These are phyloP conservation scores for Paraphoma sp. DNA, from an alignment of 2,329 filamentous ascomycete genomes.

Conservation along the genomic window DNA sequence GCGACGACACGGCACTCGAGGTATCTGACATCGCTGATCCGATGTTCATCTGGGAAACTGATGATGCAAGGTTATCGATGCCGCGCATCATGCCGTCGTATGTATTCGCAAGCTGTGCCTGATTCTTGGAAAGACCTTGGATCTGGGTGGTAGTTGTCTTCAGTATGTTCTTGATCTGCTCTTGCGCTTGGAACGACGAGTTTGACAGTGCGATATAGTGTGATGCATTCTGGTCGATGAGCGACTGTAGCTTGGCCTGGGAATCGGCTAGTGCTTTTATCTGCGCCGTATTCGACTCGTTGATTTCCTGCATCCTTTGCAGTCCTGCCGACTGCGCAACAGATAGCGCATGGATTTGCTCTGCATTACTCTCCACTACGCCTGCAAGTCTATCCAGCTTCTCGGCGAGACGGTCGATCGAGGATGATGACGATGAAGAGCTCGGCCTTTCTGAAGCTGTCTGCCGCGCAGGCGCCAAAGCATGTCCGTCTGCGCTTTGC, in stretches of 20 bases:
- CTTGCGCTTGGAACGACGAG: slow-evolving; percentile 36
- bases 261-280: slow-evolving; percentile 42
- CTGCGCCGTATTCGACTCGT: slow-evolving; percentile 42
- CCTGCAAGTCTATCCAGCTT: slow-evolving; percentile 34
- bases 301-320: slow-evolving; percentile 46
- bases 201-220: slow-evolving; percentile 46
- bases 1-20: slow-evolving; percentile 14
- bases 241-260: slow-evolving; percentile 36
- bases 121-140: slow-evolving; percentile 33
- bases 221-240: slow-evolving; percentile 42
- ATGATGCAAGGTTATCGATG: slow-evolving; percentile 29
- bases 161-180: slow-evolving; percentile 35
- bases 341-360: slow-evolving; percentile 41
- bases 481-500: slow-evolving; percentile 35
- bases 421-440: slow-evolving; percentile 8
- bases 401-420: slow-evolving; percentile 30
- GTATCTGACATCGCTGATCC: slow-evolving; percentile 20
- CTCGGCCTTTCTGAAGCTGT: slow-evolving; percentile 10
- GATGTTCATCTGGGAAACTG: slow-evolving; percentile 21
- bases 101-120: slow-evolving; percentile 34
- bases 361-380: slow-evolving; percentile 38
- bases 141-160: slow-evolving; percentile 37
- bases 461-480: slow-evolving; percentile 14
- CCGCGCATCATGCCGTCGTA: slow-evolving; percentile 39
- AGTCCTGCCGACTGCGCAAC: slow-evolving; percentile 44